phyloP scores from a whole-genome alignment of 805 yeast genomes.

The Zygosaccharomyces lentus region DNA sequence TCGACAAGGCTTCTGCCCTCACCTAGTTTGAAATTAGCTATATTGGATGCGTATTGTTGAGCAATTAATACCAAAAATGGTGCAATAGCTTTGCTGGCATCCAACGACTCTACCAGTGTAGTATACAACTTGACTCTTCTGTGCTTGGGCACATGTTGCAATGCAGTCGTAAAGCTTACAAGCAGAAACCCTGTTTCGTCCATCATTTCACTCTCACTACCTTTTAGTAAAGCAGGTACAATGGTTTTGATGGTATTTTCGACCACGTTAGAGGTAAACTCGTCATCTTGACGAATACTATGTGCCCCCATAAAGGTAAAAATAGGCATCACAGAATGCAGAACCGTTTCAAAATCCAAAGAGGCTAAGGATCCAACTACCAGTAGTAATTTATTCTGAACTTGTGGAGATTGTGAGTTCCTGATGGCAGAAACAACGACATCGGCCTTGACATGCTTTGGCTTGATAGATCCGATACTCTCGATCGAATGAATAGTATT shows the following conservation, averaged over 20 bases:
- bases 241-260: conserved; percentile 88
- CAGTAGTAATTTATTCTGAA: conserved; percentile 80
- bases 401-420: conserved; percentile 86
- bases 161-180: conserved; percentile 89
- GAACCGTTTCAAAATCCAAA: conserved; percentile 81
- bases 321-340: conserved; percentile 98
- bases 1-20: conserved; percentile 69
- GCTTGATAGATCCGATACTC: conserved; percentile 42
- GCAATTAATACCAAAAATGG: conserved; percentile 74
- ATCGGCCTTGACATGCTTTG: conserved; percentile 77
- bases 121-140: conserved; percentile 83
- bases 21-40: conserved; percentile 51
- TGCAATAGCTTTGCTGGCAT: conserved; percentile 61
- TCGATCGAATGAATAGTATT: conserved; percentile 58
- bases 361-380: conserved; percentile 86
- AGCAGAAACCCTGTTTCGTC: conserved; percentile 80
- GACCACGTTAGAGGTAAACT: conserved; percentile 85
- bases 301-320: conserved; percentile 99
- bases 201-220: conserved; percentile 37
- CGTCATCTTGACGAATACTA: conserved; percentile 94
- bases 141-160: conserved; percentile 93
- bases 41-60: conserved; percentile 61
- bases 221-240: conserved; percentile 76
- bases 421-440: conserved; percentile 87
- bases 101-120: conserved; percentile 72